Evolutionary conservation across 805 yeast genomes (phyloP).

Genomic region (Cyberlindnera maclurae): DNA sequence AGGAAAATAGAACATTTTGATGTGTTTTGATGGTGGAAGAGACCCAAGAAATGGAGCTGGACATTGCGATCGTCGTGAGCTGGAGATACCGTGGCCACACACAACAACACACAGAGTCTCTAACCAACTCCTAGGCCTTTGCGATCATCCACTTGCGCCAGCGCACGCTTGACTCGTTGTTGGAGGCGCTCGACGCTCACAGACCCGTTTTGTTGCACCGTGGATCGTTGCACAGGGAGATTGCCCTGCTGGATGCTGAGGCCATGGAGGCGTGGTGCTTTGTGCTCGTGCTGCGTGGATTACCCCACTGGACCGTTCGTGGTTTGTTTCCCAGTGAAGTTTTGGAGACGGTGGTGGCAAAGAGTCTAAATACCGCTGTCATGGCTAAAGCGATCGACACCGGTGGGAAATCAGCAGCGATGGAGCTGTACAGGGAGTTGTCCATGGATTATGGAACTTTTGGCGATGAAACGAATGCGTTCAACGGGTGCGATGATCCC

Average conservation of each 20-base stretch:
- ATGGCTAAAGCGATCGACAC: background rate
- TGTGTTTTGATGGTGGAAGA: too few relatives aligned
- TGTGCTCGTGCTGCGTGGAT: background rate
- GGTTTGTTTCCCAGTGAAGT: background rate
- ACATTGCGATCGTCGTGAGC: background rate
- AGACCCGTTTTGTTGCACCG: background rate
- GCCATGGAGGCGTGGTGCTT: slow-evolving; percentile 1
- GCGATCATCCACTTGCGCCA: slow-evolving; percentile 11
- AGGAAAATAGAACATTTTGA: too few relatives aligned
- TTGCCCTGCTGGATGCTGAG: background rate
- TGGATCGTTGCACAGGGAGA: background rate
- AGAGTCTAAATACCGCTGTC: background rate
- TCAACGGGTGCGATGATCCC: background rate
- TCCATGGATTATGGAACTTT: background rate
- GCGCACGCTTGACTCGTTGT: background rate
- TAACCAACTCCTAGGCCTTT: slow-evolving; percentile 8
- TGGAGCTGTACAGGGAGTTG: background rate
- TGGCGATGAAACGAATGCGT: background rate
- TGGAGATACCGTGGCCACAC: too few relatives aligned
- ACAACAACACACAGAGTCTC: too few relatives aligned
- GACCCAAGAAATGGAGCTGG: background rate
- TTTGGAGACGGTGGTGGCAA: background rate
- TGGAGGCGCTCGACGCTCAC: background rate
- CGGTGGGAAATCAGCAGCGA: background rate
- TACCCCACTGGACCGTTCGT: background rate